phyloP scores from a whole-genome alignment of 305 asterid species.

The Solanum hybrid region DNA sequence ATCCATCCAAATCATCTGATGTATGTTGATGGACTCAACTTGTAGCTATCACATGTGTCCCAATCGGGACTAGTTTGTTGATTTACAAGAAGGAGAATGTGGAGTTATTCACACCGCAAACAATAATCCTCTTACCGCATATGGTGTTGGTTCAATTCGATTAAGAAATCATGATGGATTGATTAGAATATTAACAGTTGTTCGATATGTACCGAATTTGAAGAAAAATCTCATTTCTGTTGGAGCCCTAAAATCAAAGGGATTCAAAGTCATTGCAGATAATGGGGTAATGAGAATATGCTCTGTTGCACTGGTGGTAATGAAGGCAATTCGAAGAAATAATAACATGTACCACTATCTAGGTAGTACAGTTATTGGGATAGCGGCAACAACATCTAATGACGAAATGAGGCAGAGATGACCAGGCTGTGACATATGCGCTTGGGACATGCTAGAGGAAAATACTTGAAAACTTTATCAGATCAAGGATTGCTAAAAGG shows the following conservation, averaged over 20 bases:
- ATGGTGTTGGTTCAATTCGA: background rate
- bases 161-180: no score
- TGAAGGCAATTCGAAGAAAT: no score
- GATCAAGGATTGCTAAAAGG: no score
- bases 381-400: no score
- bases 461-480: no score
- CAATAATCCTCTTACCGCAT: background rate
- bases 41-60: background rate
- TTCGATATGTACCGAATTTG: no score
- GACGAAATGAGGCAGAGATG: no score
- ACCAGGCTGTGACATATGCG: no score
- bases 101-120: background rate
- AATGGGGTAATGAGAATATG: no score
- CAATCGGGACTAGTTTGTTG: background rate
- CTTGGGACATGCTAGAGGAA: no score
- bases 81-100: background rate
- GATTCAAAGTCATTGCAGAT: background rate
- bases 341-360: no score
- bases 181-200: background rate
- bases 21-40: background rate
- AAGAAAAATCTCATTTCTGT: background rate
- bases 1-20: background rate
- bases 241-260: background rate
- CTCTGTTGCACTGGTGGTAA: background rate
- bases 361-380: no score